Conservation (phyloP, 352 stramenopile species). For the Pythium aquatile region DNA sequence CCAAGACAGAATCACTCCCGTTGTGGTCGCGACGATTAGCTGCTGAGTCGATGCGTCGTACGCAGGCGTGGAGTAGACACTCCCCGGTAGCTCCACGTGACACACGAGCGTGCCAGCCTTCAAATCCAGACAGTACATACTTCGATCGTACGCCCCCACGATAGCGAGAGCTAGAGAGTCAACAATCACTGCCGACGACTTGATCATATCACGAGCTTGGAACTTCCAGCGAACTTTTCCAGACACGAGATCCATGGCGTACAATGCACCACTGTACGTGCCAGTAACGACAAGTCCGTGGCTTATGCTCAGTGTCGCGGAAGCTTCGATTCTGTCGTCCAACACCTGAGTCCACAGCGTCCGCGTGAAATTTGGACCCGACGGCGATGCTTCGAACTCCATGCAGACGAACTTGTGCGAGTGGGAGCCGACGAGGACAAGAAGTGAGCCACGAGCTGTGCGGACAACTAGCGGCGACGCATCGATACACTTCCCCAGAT, state of each 20-base stretch:
- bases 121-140: slow-evolving; percentile 39
- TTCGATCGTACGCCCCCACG: slow-evolving; percentile 49
- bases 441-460: slow-evolving; percentile 1
- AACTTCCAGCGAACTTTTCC: slow-evolving; percentile 38
- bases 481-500: slow-evolving; percentile 65
- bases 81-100: slow-evolving; percentile 34
- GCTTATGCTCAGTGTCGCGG: slow-evolving; percentile 35
- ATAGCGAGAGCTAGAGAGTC: slow-evolving; percentile 42
- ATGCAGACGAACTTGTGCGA: slow-evolving; percentile 43
- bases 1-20: slow-evolving; percentile 26
- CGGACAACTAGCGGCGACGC: slow-evolving; percentile 55
- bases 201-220: slow-evolving; percentile 36
- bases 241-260: slow-evolving; percentile 38
- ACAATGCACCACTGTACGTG: slow-evolving; percentile 51
- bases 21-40: slow-evolving; percentile 44
- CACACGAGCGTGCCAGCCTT: slow-evolving; percentile 28
- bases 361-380: not conserved
- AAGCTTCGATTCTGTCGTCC: slow-evolving; percentile 60
- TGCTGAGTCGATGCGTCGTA: slow-evolving; percentile 24
- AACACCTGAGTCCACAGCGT: slow-evolving; percentile 42
- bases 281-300: slow-evolving; percentile 42
- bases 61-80: slow-evolving; percentile 48
- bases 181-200: slow-evolving; percentile 46
- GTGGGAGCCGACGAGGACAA: slow-evolving; percentile 51
- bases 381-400: slow-evolving; percentile 25